Base-by-base conservation (phyloP, 2,329 filamentous ascomycete species). In the Botrytis paeoniae region DNA sequence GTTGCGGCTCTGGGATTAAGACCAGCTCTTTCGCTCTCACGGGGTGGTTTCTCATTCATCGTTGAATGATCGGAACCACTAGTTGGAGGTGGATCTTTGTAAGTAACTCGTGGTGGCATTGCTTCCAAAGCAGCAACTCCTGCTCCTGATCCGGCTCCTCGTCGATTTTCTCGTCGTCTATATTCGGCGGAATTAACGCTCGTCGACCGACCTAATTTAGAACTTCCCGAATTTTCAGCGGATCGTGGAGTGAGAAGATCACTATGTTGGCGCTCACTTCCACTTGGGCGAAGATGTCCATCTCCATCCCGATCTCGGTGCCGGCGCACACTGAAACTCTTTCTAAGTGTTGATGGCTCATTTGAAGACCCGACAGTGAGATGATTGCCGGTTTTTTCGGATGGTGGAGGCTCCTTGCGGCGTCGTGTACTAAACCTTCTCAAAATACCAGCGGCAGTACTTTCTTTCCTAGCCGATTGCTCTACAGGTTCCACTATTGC, bases 131-230 rank as follows among this genome's bases (percentile, higher is more conserved):
- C 85, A 9, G 64, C 32, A 37, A n/a, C 45, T 63, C 85, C 86
- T 76, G 88, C 83, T 73, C 87, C 85, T 64, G 85, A 84, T 61
- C 88, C 83, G 70, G 92, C 32, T 63, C 85, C 86, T 76, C 88
- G 83, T 74, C 87, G 85, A 66, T 85, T 85, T 66, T 89, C 83
- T 71, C 92, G 89, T 74, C 92, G 86, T 75, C 93, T 88, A 74
- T 93, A 90, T 75, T 97, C 94, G 41, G 92, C 93, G 2, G 93
- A 96, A 79, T 95, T 97, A 71, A 98, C 95, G 80, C 95, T 98
- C 14, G 95, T 94, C 10, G 94, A 97, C 75, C 95, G 89, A 51
- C 93, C 93, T 29, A 98, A 85, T 77, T 92, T 92, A 65, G 88
- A 90, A 70, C 87, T 87, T 32, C 89, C 85, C 66, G 84, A 83